phyloP scores from a whole-genome alignment of 192 early-diverging fungal genomes.

The Backusella westeae region DNA sequence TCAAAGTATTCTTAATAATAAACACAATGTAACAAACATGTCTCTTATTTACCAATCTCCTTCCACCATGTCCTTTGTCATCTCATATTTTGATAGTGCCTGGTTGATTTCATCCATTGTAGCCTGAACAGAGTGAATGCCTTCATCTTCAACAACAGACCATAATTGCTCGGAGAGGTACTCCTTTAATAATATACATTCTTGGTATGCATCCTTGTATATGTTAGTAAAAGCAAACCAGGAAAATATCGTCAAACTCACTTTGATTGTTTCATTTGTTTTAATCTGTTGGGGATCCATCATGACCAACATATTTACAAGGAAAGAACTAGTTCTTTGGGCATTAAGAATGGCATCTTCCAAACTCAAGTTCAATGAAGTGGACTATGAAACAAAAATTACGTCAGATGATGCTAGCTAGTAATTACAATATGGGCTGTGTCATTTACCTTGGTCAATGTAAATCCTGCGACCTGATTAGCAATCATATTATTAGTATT shows the following conservation, averaged over 20 bases:
- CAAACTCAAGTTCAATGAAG: not conserved
- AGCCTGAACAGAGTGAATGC: not conserved
- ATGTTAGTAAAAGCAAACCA: not conserved
- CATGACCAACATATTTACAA: slow-evolving; percentile 12
- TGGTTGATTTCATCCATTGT: not conserved
- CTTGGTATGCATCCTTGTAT: not conserved
- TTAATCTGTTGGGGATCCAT: slow-evolving; percentile 13
- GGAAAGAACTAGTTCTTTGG: not conserved
- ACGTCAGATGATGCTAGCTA: not conserved
- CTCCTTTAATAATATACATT: not conserved
- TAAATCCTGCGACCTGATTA: slow-evolving; percentile 12
- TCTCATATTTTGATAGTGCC: not conserved
- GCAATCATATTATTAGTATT: not conserved
- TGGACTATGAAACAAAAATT: not conserved
- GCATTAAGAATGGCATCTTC: not conserved
- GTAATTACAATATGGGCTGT: too few relatives aligned
- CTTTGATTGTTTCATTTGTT: slow-evolving; percentile 1
- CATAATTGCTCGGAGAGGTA: not conserved
- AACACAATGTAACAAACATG: not conserved
- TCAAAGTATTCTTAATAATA: not conserved
- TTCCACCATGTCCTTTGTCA: not conserved
- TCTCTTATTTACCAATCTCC: not conserved
- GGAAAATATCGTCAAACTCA: not conserved
- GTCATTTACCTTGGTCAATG: not conserved
- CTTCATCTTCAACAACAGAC: not conserved